Percentiles rank a stretch among this genome's conserved stretches.
phyloP scores from a whole-genome alignment of 208 protist genomes.

The Tritrichomonas foetus region DNA sequence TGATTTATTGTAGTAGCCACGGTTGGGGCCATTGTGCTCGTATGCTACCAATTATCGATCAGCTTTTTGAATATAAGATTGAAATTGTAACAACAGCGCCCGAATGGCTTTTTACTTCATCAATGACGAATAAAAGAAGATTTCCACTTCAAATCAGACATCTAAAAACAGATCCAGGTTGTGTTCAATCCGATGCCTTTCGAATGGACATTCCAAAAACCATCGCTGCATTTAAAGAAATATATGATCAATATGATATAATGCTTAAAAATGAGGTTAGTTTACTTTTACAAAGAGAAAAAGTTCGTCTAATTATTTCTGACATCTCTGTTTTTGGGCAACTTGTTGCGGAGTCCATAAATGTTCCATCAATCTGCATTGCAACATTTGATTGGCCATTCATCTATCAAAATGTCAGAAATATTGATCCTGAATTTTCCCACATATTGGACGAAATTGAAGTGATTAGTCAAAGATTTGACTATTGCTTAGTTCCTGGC shows the following conservation, averaged over 20 bases:
- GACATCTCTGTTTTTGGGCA: slow-evolving; percentile 36
- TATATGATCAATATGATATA: neutral
- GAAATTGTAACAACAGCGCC: slow-evolving; percentile 30
- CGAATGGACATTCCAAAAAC: neutral
- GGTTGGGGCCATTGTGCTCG: neutral
- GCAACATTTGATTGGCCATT: slow-evolving; percentile 30
- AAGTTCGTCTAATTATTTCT: neutral
- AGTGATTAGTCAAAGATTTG: neutral
- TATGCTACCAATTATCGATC: neutral
- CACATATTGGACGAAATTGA: neutral
- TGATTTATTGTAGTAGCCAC: neutral
- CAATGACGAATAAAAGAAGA: neutral
- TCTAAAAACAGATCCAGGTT: slow-evolving; percentile 23
- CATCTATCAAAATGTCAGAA: neutral
- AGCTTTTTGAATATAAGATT: neutral
- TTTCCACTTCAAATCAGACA: neutral
- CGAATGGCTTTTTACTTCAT: neutral
- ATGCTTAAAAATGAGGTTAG: neutral
- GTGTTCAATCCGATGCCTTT: neutral
- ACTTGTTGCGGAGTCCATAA: neutral
- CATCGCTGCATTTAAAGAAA: neutral
- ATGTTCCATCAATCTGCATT: neutral
- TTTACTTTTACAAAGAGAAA: too few relatives aligned
- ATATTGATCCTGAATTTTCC: neutral
- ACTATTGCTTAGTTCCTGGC: slow-evolving; percentile 16